Evolutionary conservation across 176 grass and related monocot genomes (phyloP).

Genomic region (Aechmea fasciata): DNA sequence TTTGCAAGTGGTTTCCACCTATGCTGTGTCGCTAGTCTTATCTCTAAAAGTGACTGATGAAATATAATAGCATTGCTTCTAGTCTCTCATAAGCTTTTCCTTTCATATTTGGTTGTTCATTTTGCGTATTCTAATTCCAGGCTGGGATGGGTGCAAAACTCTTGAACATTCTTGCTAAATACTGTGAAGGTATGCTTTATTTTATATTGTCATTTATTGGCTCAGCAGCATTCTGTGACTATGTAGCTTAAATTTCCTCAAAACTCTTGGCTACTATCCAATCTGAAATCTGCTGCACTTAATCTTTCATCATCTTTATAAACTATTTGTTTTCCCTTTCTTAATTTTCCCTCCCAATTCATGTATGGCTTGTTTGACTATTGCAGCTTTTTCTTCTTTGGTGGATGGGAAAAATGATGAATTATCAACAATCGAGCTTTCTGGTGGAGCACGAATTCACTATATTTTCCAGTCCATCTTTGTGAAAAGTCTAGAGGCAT

Average conservation of each 20-base stretch:
- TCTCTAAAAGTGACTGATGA: background rate
- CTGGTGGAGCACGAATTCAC: constrained; percentile 92
- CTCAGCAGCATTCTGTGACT: background rate
- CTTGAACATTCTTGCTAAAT: constrained; percentile 94
- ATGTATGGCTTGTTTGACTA: constrained; percentile 11
- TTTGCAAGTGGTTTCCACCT: background rate
- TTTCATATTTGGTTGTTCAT: constrained; percentile 11
- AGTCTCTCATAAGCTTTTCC: constrained; percentile 16
- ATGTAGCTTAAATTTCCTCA: background rate
- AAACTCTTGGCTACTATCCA: too few species aligned
- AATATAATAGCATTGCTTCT: background rate
- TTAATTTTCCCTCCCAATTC: background rate
- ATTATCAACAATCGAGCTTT: constrained; percentile 82
- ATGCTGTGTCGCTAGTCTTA: background rate
- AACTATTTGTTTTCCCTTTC: too few species aligned
- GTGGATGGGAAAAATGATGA: constrained; percentile 98
- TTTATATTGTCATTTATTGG: background rate
- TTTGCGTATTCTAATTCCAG: constrained; percentile 33
- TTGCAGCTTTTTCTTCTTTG: constrained; percentile 79
- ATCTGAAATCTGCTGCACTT: too few species aligned
- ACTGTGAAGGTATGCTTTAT: constrained; percentile 57
- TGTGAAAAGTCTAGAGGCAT: constrained; percentile 94
- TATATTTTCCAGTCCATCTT: constrained; percentile 98
- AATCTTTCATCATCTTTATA: too few species aligned
- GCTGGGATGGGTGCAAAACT: constrained; percentile 79